Conservation (phyloP, 176 grass and related monocot genomes). For the Aegilops tauschii region DNA sequence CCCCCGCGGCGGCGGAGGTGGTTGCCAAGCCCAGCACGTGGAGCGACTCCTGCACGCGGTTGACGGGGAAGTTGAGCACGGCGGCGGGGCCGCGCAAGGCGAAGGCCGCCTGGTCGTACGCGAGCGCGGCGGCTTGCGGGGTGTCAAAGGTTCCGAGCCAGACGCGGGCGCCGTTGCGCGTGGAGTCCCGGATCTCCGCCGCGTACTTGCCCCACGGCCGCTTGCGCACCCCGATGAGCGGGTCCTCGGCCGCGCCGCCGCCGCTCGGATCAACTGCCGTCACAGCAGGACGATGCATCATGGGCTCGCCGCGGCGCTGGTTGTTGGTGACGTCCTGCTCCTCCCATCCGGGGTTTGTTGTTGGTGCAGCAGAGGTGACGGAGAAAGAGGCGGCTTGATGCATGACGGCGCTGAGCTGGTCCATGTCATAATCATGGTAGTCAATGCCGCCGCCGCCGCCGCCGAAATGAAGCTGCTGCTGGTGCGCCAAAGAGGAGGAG, state of each 20-base stretch:
- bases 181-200: conserved; percentile 48
- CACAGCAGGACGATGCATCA: no score
- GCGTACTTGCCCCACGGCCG: conserved; percentile 59
- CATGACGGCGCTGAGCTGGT: not conserved
- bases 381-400: not conserved
- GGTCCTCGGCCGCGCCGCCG: not conserved
- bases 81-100: not conserved
- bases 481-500: not conserved
- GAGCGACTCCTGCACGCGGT: conserved; percentile 10
- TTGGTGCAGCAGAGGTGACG: not conserved
- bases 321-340: not conserved
- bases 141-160: conserved; percentile 73
- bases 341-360: not conserved
- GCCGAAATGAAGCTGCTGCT: not conserved
- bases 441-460: not conserved
- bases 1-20: not conserved
- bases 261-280: not conserved
- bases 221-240: conserved; percentile 22
- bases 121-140: conserved; percentile 54
- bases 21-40: not conserved
- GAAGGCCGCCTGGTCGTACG: conserved; percentile 57
- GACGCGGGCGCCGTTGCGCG: conserved; percentile 36
- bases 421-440: not conserved
- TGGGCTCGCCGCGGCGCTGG: not conserved
- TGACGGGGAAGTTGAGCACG: not conserved